Evolutionary conservation across 176 grass and related monocot species (phyloP), one percentile per base, ranked within the genome.

Genomic region (Hordeum marinum): DNA sequence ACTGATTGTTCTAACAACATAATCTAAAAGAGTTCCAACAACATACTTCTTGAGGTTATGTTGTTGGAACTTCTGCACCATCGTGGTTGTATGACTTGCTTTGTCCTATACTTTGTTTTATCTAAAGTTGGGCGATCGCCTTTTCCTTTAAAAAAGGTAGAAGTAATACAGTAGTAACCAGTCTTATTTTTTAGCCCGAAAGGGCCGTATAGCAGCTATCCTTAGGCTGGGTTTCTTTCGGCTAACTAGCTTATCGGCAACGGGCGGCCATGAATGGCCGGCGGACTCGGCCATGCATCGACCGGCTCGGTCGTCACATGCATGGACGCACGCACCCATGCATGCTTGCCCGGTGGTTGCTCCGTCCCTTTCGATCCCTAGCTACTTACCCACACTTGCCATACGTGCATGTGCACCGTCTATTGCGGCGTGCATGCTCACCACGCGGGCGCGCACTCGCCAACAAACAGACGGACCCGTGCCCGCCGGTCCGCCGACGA

Each of bases 231-330:
- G 8, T n/a, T 15, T 48, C 45, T 48, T 48, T 48, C 13, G 45
- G 14, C 21, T 59, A 59, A 14, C 31, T 42, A 58, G 54, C 34
- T 74, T 84, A 84, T 84, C 71, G 63, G 82, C 3, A 75, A 84
- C 57, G 71, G 24, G 75, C 57, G 71, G 82, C 69, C 55, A 34
- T 18, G 80, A 34, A 26, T 45, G 43, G 43, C 43, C 43, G 43
- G 43, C 43, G 43, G 43, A 4, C 43, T 45, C 55, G 40, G 70
- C 68, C 55, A 35, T 20, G 81, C 34, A 27, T 10, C 13, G 63
- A 65, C 27, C 12, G 6, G 27, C 12, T 18, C 32, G 20, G 75
- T 77, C 70, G 70, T 54, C 50, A 54, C 50, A 27, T 61, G 81
- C 69, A 66, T 27, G 35, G 36, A 70, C 17, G 67, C 67, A 70